Evolutionary conservation across 1,284 basidiomycete species (phyloP).

Genomic region (Ustilago loliicola): DNA sequence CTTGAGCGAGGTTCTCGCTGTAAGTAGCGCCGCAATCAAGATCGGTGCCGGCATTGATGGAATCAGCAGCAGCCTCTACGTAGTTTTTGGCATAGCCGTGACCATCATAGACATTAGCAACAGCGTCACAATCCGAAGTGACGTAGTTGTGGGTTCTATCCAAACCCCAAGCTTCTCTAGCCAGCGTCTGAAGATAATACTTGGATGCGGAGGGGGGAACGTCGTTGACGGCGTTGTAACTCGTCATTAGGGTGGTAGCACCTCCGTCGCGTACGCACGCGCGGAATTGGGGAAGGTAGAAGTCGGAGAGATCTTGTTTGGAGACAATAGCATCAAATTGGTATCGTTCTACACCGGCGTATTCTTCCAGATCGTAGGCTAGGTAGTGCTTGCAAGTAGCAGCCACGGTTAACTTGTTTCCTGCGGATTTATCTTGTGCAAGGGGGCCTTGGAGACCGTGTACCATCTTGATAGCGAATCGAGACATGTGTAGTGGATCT

Average conservation of each 20-base stretch:
- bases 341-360: slow-evolving; percentile 24
- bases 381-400: slow-evolving; percentile 41
- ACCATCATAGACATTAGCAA: slow-evolving; percentile 36
- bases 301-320: slow-evolving; percentile 40
- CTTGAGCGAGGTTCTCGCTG: slow-evolving; percentile 13
- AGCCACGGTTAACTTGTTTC: slow-evolving; percentile 9
- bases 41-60: slow-evolving; percentile 31
- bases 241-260: slow-evolving; percentile 29
- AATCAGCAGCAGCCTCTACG: slow-evolving; percentile 25
- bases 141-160: slow-evolving; percentile 34
- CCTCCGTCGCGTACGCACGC: slow-evolving; percentile 31
- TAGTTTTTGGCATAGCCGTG: slow-evolving; percentile 29
- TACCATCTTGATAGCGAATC: slow-evolving; percentile 24
- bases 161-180: slow-evolving; percentile 20
- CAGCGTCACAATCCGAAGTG: slow-evolving; percentile 33
- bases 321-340: slow-evolving; percentile 34
- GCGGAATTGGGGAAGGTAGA: slow-evolving; percentile 33
- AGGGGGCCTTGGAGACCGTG: slow-evolving; percentile 19
- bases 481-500: slow-evolving; percentile 24
- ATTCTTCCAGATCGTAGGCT: slow-evolving; percentile 29
- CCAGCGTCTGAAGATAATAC: slow-evolving; percentile 32
- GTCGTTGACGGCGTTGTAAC: slow-evolving; percentile 33
- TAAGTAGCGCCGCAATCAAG: slow-evolving; percentile 43
- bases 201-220: slow-evolving; percentile 29
- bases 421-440: not conserved